These are phyloP conservation scores for Trypanosoma cruzi DNA, from an alignment of 208 protist genomes.

Conservation along the genomic window DNA sequence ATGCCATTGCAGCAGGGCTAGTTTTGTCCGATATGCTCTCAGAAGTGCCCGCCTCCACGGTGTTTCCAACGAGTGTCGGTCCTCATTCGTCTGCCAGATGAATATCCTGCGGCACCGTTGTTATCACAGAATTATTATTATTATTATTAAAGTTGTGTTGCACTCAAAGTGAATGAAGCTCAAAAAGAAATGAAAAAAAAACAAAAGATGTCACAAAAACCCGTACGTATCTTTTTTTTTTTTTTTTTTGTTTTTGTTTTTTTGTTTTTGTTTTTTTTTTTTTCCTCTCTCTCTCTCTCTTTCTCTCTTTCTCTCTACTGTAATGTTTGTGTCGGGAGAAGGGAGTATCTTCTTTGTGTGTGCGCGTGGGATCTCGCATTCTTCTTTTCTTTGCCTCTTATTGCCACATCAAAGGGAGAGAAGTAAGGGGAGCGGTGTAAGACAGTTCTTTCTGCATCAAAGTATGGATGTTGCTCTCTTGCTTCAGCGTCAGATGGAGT, in stretches of 20 bases:
- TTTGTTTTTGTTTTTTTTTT: no score
- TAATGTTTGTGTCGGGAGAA: background rate
- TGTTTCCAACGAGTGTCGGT: background rate
- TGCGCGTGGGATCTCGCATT: slow-evolving; percentile 9
- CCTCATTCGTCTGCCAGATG: background rate
- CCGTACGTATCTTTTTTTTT: background rate
- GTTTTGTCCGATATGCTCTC: slow-evolving; percentile 16
- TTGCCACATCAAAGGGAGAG: slow-evolving; percentile 2
- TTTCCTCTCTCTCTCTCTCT: no score
- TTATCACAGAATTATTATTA: background rate
- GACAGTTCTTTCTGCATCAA: background rate
- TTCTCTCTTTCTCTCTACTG: no score
- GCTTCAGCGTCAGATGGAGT: slow-evolving; percentile 89
- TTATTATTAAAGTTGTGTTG: background rate
- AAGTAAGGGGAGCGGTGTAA: background rate
- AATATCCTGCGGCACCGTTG: background rate
- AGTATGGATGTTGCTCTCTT: slow-evolving; percentile 67
- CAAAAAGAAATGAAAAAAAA: no score
- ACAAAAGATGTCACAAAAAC: no score
- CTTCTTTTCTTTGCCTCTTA: background rate
- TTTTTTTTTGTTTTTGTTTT: no score
- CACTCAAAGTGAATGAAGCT: no score
- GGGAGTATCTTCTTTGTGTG: slow-evolving; percentile 7
- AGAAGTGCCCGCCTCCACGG: background rate
- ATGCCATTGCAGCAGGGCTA: slow-evolving; percentile 26